These are phyloP conservation scores for Suillus subaureus DNA, from an alignment of 768 basidiomycete species.

Conservation along the genomic window DNA sequence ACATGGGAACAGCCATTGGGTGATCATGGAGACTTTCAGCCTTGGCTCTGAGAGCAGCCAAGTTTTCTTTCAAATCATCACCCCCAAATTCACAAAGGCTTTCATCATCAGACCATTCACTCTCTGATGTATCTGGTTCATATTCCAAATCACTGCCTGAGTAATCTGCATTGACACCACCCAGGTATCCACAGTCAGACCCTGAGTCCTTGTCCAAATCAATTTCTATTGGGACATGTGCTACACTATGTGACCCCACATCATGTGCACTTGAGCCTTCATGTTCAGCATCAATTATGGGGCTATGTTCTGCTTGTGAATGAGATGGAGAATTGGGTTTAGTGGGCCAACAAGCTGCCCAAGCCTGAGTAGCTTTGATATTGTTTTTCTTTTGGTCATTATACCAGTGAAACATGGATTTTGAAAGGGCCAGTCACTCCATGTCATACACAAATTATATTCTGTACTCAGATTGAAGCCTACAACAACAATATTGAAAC, in stretches of 20 bases:
- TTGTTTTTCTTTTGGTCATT: constrained; percentile 2
- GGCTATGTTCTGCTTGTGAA: constrained; percentile 1
- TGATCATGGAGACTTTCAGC: neutral
- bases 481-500: neutral
- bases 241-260: neutral
- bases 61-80: neutral
- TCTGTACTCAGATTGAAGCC: neutral
- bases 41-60: neutral
- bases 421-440: neutral
- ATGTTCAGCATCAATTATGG: neutral
- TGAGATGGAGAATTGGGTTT: neutral
- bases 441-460: neutral
- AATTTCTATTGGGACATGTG: neutral
- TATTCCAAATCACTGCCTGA: neutral
- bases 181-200: constrained; percentile 7
- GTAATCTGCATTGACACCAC: constrained; percentile 1
- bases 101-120: neutral
- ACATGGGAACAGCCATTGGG: too few relatives aligned
- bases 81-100: neutral
- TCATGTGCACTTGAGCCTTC: constrained; percentile 2
- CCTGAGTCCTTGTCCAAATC: neutral
- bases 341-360: constrained; percentile 1
- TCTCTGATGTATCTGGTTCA: neutral
- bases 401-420: neutral
- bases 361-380: constrained; percentile 1